These are phyloP conservation scores for Morella rubra DNA, from an alignment of 306 rosid species.

Conservation along the genomic window DNA sequence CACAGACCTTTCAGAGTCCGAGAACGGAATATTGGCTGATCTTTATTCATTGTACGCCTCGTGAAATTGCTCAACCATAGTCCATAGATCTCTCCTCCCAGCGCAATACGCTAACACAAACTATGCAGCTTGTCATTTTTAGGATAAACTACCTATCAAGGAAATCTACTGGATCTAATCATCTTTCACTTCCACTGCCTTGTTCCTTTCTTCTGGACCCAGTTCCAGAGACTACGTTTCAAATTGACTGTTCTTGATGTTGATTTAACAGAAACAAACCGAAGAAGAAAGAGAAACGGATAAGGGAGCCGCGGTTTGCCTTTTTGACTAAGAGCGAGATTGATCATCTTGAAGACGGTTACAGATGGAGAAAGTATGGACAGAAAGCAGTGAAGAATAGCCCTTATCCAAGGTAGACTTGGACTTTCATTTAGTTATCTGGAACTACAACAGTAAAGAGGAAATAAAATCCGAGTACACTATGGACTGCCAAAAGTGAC, in stretches of 20 bases:
- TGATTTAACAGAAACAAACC: conserved; percentile 52
- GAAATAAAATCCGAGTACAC: too few relatives aligned
- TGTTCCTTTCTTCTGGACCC: neutral
- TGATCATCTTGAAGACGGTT: conserved; percentile 94
- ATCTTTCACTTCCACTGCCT: neutral
- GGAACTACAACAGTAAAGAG: neutral
- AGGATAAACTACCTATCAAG: neutral
- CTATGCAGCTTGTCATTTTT: neutral
- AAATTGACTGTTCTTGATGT: conserved; percentile 28
- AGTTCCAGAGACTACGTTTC: neutral
- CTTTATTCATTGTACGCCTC: neutral
- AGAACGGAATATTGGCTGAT: conserved; percentile 8
- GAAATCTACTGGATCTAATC: neutral
- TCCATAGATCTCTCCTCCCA: neutral
- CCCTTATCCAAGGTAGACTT: conserved; percentile 77
- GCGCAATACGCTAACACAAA: neutral
- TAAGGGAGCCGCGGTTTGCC: conserved; percentile 74
- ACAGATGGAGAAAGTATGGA: conserved; percentile 95
- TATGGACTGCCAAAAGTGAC: too few relatives aligned
- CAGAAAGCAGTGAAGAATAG: conserved; percentile 96
- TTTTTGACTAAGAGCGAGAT: conserved; percentile 90
- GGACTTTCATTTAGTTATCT: neutral
- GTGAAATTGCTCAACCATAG: neutral
- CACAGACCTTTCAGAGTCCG: conserved; percentile 18
- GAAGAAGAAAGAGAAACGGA: conserved; percentile 79